Base-by-base conservation (phyloP, 2,329 filamentous ascomycete genomes). In the Fusarium graminum region DNA sequence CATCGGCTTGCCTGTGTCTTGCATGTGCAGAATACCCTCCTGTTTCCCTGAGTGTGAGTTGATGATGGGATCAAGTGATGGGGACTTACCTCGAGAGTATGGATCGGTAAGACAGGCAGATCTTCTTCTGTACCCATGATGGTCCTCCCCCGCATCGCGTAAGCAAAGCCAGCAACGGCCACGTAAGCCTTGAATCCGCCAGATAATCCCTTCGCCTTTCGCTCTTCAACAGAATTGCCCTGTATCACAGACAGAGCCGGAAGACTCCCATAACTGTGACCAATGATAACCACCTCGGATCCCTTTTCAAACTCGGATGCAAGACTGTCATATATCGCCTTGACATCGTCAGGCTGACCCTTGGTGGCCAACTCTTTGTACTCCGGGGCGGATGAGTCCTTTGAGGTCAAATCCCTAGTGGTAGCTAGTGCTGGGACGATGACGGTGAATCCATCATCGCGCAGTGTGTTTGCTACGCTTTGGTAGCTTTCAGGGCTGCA, bases 241-340 rank as follows among this genome's bases (percentile, higher is more conserved):
- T 59, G 16, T 0, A 57, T 22, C 0, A 52, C 13, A 4, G 58
- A 11, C 1, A 59, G 12, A 0, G 6, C 42, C 3, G 52, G 52
- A 3, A 59, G 52, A 17, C 55, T 59, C 26, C 55, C 55, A 2
- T 58, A 59, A 6, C 55, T 59, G 2, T 59, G 55, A 0, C 42
- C 52, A 7, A 59, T 57, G 1, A 58, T 14, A 2, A 58, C 42
- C 2, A 58, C 16, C 12, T 58, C 36, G 2, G 36, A 41, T 3
- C 36, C 52, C 7, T 38, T 29, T 0, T 42, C 42, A 6, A 59
- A 7, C 6, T 30, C 42, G 0, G 42, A n/a, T 1, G 42, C 25
- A 0, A 59, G 6, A 4, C 16, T 28, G 4, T 9, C 4, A 5
- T 42, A 42, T 0, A 59, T 58, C 2, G 49, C 36, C 1, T 22